Conservation (phyloP, 129 eudicot species). For the Saposhnikovia divaricata region DNA sequence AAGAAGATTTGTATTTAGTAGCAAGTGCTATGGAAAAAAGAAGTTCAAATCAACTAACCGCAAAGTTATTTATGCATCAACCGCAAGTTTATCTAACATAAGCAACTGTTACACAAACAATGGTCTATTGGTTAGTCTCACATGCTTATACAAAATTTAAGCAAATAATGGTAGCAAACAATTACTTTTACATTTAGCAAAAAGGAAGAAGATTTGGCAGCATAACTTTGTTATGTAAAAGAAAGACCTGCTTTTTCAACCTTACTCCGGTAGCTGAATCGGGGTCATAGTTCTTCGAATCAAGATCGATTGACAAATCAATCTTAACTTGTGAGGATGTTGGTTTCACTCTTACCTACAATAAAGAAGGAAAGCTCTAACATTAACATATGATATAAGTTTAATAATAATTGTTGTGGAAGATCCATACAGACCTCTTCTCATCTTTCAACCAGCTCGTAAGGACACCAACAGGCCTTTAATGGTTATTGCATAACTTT, state of each 20-base stretch:
- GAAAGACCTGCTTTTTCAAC: slow-evolving; percentile 61
- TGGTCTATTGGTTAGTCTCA: background rate
- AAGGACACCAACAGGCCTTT: slow-evolving; percentile 28
- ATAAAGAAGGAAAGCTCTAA: background rate
- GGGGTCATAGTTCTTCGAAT: slow-evolving; percentile 56
- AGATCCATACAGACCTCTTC: slow-evolving; percentile 41
- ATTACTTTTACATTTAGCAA: background rate
- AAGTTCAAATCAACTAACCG: background rate
- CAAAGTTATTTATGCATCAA: background rate
- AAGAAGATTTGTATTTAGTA: background rate
- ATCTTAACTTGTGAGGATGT: slow-evolving; percentile 53
- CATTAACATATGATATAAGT: background rate
- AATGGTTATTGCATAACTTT: slow-evolving; percentile 78
- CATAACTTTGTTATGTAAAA: background rate
- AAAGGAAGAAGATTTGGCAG: background rate
- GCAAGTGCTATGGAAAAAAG: background rate
- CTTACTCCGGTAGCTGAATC: slow-evolving; percentile 27
- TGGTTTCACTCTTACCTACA: slow-evolving; percentile 73
- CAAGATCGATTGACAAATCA: slow-evolving; percentile 53
- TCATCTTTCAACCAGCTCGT: slow-evolving; percentile 69
- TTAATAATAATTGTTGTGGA: background rate
- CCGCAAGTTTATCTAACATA: background rate
- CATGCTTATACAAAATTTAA: background rate
- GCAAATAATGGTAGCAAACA: background rate
- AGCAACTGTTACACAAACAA: background rate